Evolutionary conservation across 495 filamentous ascomycete species (phyloP), one percentile per base, ranked within the genome.

Genomic region (Aspergillus indologenus): DNA sequence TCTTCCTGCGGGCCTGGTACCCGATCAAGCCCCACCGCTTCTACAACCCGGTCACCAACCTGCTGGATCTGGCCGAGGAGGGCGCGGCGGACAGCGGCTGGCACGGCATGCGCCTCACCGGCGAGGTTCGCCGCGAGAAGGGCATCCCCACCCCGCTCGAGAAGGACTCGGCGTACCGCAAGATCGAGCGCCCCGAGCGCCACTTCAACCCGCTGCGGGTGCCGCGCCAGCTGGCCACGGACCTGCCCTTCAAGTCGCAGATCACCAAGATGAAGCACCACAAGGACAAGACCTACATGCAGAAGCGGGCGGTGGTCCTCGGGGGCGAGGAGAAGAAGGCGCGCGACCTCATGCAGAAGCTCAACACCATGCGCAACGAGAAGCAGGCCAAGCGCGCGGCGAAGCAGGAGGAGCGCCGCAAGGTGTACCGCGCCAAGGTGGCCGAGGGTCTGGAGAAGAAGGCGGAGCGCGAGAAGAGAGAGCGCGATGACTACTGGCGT

Each of bases 1-100:
- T 96, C 46, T 98, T 98, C 78, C 73, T 98, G 34, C 81, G 92
- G 12, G 93, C 95, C 2, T 98, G 94, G 94, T 97, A 95, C 73
- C 91, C 94, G 7, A 86, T 98, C 71, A 91, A 90, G 64, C 94
- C 93, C 8, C 90, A 91, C 65, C 85, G 90, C 22, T 98, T 95
- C 84, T 96, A 98, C 76, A 98, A 97, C 71, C 90, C 92, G 5
- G 92, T 94, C 34, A 94, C 92, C 34, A 96, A 98, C 71, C 82
- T 98, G 20, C 83, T 98, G 24, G 81, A 82, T 34, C 50, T 70
- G 34, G 64, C 68, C 5, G 75, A 73, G 19, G 73, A 69, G 9
- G 53, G 43, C 4, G 58, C 73, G 3, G 74, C 66, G 9, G 75
- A 75, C 47, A 70, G 61, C 44, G 78, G 79, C 34, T 96, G 92